Percentiles rank a stretch among this genome's conserved stretches.
Conservation (phyloP, 1,139 yeast species). For the Wickerhamomyces sp. region DNA sequence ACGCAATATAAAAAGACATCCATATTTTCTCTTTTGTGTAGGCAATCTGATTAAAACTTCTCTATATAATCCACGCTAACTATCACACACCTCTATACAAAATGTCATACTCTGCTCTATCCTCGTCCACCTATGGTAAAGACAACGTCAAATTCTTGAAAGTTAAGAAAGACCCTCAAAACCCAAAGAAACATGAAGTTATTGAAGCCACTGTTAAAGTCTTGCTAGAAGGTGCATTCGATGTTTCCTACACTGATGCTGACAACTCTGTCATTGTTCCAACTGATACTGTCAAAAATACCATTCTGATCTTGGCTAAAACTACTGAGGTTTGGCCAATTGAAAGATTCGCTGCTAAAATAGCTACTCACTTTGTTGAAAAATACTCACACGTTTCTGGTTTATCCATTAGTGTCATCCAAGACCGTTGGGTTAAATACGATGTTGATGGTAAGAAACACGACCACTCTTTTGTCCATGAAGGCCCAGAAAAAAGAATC, state of each 20-base stretch:
- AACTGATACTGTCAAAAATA: constrained; percentile 90
- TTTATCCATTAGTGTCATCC: constrained; percentile 60
- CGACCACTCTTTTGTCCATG: constrained; percentile 78
- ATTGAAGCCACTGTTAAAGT: constrained; percentile 80
- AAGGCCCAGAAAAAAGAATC: constrained; percentile 76
- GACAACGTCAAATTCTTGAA: constrained; percentile 87
- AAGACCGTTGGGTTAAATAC: constrained; percentile 75
- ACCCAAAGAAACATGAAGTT: constrained; percentile 71
- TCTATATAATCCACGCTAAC: not conserved
- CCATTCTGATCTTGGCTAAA: constrained; percentile 77
- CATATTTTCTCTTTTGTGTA: too few species aligned
- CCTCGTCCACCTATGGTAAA: constrained; percentile 73
- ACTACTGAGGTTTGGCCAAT: constrained; percentile 81
- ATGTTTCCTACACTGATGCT: constrained; percentile 75
- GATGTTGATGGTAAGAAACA: constrained; percentile 69
- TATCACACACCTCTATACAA: not conserved
- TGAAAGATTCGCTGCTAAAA: constrained; percentile 81
- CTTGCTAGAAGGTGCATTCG: constrained; percentile 73
- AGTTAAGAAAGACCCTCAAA: constrained; percentile 68
- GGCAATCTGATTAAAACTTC: too few species aligned
- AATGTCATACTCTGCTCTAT: constrained; percentile 28
- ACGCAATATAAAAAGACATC: too few species aligned
- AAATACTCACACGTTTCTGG: constrained; percentile 76
- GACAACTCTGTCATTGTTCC: constrained; percentile 88
- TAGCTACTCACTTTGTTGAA: constrained; percentile 72